phyloP scores from a whole-genome alignment of 2,329 filamentous ascomycete genomes.

The Geosmithia morbida region DNA sequence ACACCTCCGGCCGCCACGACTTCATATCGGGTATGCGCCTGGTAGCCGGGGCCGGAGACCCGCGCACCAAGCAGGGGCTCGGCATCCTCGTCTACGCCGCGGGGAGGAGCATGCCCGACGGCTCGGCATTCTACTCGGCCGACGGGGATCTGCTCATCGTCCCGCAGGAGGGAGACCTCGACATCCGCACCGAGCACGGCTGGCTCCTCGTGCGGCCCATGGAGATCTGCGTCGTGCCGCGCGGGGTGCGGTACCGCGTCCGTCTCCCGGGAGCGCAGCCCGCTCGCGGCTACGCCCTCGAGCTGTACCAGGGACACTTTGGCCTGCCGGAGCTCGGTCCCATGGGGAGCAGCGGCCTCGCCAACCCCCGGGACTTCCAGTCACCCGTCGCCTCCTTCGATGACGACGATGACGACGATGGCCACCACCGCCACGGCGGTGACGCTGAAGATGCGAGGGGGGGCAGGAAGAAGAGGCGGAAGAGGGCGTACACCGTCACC shows the following conservation, averaged over 20 bases:
- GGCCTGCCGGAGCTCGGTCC: constrained; percentile 57
- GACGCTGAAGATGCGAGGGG: too few species aligned
- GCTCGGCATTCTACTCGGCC: constrained; percentile 69
- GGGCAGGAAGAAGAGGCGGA: too few species aligned
- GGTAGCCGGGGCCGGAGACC: constrained; percentile 65
- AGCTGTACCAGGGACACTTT: constrained; percentile 61
- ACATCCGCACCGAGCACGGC: constrained; percentile 67
- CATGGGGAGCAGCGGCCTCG: constrained; percentile 61
- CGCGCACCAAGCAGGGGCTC: constrained; percentile 62
- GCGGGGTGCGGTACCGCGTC: constrained; percentile 62
- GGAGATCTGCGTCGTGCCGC: constrained; percentile 64
- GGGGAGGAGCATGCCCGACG: constrained; percentile 61
- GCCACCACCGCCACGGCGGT: too few species aligned
- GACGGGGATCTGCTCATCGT: constrained; percentile 71
- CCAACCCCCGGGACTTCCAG: constrained; percentile 64
- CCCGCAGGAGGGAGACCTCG: constrained; percentile 56
- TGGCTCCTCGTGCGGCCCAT: constrained; percentile 60
- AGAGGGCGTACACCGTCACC: constrained; percentile 29
- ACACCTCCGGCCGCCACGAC: constrained; percentile 33
- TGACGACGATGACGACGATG: constrained; percentile 27
- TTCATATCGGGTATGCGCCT: constrained; percentile 49
- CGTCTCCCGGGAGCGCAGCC: constrained; percentile 39
- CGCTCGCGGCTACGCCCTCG: constrained; percentile 59
- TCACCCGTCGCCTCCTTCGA: constrained; percentile 55
- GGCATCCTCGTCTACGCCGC: constrained; percentile 73